Conservation (phyloP, 768 basidiomycete genomes). For the Paxillus rubicundulus region DNA sequence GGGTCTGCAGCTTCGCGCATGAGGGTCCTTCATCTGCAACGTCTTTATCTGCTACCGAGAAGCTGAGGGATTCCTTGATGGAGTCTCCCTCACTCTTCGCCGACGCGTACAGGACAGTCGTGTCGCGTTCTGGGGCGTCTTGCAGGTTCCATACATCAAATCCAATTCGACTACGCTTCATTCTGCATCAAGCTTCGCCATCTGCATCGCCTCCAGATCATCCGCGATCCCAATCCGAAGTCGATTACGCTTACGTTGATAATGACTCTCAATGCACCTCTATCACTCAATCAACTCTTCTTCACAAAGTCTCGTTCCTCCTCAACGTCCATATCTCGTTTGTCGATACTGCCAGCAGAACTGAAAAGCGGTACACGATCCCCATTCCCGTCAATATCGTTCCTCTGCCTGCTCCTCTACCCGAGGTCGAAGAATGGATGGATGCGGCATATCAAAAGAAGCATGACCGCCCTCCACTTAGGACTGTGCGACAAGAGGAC, state of each 20-base stretch:
- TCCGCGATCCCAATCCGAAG: slow-evolving; percentile 40
- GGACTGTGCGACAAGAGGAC: slow-evolving; percentile 70
- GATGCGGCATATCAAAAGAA: slow-evolving; percentile 84
- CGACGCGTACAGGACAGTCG: slow-evolving; percentile 48
- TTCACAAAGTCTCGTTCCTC: slow-evolving; percentile 80
- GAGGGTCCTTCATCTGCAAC: slow-evolving; percentile 35
- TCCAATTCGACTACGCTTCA: slow-evolving; percentile 73
- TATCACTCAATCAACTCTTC: slow-evolving; percentile 76
- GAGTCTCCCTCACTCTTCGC: slow-evolving; percentile 38
- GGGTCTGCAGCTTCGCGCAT: slow-evolving; percentile 11
- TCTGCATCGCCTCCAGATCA: slow-evolving; percentile 49
- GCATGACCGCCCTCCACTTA: slow-evolving; percentile 75
- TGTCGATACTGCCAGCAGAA: slow-evolving; percentile 64
- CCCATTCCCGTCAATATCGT: slow-evolving; percentile 69
- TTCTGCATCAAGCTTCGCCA: slow-evolving; percentile 65
- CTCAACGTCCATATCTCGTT: slow-evolving; percentile 76
- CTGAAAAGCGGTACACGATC: slow-evolving; percentile 63
- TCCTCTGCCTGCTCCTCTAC: slow-evolving; percentile 74
- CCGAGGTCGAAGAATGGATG: slow-evolving; percentile 68
- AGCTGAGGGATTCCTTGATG: slow-evolving; percentile 38
- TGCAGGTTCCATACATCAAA: slow-evolving; percentile 83
- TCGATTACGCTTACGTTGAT: slow-evolving; percentile 47
- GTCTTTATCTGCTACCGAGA: slow-evolving; percentile 24
- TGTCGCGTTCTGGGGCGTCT: slow-evolving; percentile 87
- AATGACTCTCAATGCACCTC: slow-evolving; percentile 66